A percentile compares a stretch with the other conserved stretches of the same genome.
These are phyloP conservation scores for Camellia granthamiana DNA, from an alignment of 148 eudicot species.

Conservation along the genomic window DNA sequence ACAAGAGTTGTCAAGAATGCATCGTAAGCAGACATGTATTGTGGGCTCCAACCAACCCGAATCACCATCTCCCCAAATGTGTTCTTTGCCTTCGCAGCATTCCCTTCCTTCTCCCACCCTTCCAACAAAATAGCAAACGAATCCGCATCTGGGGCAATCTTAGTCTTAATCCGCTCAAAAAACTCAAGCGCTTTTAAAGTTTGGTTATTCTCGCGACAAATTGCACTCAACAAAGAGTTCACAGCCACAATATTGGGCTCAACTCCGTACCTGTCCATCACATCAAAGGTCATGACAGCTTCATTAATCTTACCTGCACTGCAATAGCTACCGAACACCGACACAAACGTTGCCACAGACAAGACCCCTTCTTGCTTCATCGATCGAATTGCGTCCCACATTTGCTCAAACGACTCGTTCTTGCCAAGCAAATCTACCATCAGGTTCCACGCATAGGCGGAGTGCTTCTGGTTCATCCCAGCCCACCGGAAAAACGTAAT, in stretches of 20 bases:
- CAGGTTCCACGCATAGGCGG: slow-evolving; percentile 61
- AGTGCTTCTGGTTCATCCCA: slow-evolving; percentile 45
- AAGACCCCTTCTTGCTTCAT: slow-evolving; percentile 67
- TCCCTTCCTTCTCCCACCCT: slow-evolving; percentile 76
- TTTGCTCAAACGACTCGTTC: slow-evolving; percentile 64
- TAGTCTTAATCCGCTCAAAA: slow-evolving; percentile 59
- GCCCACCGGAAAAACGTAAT: slow-evolving; percentile 73
- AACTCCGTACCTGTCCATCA: slow-evolving; percentile 78
- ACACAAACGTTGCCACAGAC: slow-evolving; percentile 56
- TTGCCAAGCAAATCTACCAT: slow-evolving; percentile 90
- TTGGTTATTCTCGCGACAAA: slow-evolving; percentile 51
- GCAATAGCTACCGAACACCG: slow-evolving; percentile 70
- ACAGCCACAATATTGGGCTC: slow-evolving; percentile 58
- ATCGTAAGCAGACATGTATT: slow-evolving; percentile 60
- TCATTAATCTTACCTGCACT: slow-evolving; percentile 48
- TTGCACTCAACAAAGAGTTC: slow-evolving; percentile 72
- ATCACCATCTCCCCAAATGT: slow-evolving; percentile 90
- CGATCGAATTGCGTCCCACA: slow-evolving; percentile 89
- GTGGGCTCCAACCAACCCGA: slow-evolving; percentile 69
- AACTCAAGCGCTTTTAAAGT: slow-evolving; percentile 50
- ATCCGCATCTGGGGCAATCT: slow-evolving; percentile 59
- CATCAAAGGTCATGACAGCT: slow-evolving; percentile 77
- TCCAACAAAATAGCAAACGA: slow-evolving; percentile 75
- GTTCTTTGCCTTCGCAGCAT: slow-evolving; percentile 60
- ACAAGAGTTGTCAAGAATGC: slow-evolving; percentile 72